Evolutionary conservation across 352 stramenopile genomes (phyloP).

Genomic region (Globisporangium yorkense): DNA sequence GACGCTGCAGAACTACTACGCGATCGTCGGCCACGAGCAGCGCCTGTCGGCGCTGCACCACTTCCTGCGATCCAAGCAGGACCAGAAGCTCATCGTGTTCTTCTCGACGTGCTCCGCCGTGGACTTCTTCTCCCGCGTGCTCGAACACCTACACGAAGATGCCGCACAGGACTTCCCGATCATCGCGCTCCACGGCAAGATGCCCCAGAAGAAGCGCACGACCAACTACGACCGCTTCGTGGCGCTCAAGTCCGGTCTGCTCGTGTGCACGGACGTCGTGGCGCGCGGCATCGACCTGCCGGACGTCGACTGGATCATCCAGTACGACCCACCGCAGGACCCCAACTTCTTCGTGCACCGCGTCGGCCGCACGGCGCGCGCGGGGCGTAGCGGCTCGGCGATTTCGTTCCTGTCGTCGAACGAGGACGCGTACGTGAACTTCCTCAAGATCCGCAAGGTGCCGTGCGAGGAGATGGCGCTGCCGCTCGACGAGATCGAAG

Average conservation of each 20-base stretch:
- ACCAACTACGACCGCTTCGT: slow-evolving; percentile 75
- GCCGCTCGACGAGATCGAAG: slow-evolving; percentile 53
- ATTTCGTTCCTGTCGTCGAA: slow-evolving; percentile 95
- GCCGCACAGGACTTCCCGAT: slow-evolving; percentile 35
- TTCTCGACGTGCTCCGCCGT: slow-evolving; percentile 98
- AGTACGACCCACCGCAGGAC: slow-evolving; percentile 97
- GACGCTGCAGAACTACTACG: slow-evolving; percentile 93
- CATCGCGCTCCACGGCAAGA: slow-evolving; percentile 91
- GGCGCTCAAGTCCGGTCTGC: slow-evolving; percentile 51
- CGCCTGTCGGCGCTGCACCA: slow-evolving; percentile 90
- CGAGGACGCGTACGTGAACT: slow-evolving; percentile 97
- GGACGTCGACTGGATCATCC: slow-evolving; percentile 99
- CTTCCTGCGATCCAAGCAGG: slow-evolving; percentile 89
- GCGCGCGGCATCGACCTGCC: slow-evolving; percentile 97
- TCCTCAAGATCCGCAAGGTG: slow-evolving; percentile 94
- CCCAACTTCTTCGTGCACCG: slow-evolving; percentile 99
- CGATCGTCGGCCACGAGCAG: slow-evolving; percentile 91
- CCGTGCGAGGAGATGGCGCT: slow-evolving; percentile 79
- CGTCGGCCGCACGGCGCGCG: slow-evolving; percentile 96
- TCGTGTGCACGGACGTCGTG: slow-evolving; percentile 99
- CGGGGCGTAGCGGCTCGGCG: slow-evolving; percentile 89
- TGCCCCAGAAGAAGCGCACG: slow-evolving; percentile 89
- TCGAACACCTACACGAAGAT: slow-evolving; percentile 72
- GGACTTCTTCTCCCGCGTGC: slow-evolving; percentile 95
- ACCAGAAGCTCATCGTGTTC: slow-evolving; percentile 97